A percentile compares a stretch with the other conserved stretches of the same genome.
Conservation (phyloP, 2,329 filamentous ascomycete genomes). For the Neofusicoccum cordaticola region DNA sequence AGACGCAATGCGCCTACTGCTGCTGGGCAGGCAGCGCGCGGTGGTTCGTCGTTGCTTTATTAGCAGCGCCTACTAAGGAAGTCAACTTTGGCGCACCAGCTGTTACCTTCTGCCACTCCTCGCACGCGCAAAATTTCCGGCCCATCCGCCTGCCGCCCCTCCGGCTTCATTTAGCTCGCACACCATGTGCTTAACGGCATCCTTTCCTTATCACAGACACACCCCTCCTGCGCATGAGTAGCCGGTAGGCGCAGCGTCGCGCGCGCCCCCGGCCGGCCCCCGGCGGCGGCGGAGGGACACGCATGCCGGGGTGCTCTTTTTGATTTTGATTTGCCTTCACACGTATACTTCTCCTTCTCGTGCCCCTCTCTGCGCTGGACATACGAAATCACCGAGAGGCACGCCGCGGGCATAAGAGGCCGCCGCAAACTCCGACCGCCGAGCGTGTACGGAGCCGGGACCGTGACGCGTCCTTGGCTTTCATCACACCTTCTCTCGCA, state of each 20-base stretch:
- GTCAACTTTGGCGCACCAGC: neutral
- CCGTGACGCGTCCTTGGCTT: slow-evolving; percentile 12
- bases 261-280: too few relatives aligned
- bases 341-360: neutral
- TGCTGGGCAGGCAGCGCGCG: neutral
- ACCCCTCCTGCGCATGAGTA: neutral
- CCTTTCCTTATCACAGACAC: neutral
- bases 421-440: neutral
- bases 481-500: neutral
- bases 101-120: neutral
- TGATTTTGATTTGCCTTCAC: slow-evolving; percentile 5
- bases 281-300: too few relatives aligned
- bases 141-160: neutral
- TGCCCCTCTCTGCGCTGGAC: neutral
- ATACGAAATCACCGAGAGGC: neutral
- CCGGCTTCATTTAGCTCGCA: neutral
- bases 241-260: neutral
- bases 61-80: neutral
- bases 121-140: neutral
- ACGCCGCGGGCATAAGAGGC: neutral
- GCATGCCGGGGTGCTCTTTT: neutral
- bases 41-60: neutral
- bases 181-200: neutral
- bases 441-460: neutral
- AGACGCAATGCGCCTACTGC: neutral